Evolutionary conservation across 2,329 filamentous ascomycete species (phyloP).

Genomic region (Exserohilum rostratum): DNA sequence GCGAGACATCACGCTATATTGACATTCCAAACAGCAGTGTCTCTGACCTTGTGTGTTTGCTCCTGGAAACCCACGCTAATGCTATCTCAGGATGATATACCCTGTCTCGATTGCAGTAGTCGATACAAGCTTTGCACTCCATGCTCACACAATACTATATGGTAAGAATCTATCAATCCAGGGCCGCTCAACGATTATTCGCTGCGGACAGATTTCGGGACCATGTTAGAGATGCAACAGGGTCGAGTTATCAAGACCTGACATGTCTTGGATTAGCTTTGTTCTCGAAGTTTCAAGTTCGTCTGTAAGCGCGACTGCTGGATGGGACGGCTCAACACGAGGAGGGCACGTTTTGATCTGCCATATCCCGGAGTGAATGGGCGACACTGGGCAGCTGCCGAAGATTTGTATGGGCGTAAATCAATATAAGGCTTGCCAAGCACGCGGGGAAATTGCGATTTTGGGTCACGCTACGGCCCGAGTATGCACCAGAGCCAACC

Average conservation of each 20-base stretch:
- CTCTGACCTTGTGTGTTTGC: not conserved
- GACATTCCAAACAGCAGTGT: slow-evolving; percentile 14
- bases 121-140: slow-evolving; percentile 27
- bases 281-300: not conserved
- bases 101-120: slow-evolving; percentile 27
- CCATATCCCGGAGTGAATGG: not conserved
- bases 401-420: not conserved
- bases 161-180: slow-evolving; percentile 2
- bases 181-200: slow-evolving; percentile 17
- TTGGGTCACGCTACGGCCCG: slow-evolving; percentile 2
- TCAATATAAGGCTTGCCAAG: slow-evolving; percentile 1
- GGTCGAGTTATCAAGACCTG: not conserved
- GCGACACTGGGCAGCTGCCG: not conserved
- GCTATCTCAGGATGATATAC: slow-evolving; percentile 15
- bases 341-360: not conserved
- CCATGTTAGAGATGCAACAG: slow-evolving; percentile 10
- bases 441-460: not conserved
- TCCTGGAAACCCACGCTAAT: not conserved
- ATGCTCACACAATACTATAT: slow-evolving; percentile 15
- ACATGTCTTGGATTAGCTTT: not conserved
- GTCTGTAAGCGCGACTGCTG: not conserved
- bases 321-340: not conserved
- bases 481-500: not conserved
- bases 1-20: slow-evolving; percentile 29
- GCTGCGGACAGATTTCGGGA: slow-evolving; percentile 18